Evolutionary conservation across 148 eudicot species (phyloP).

Genomic region (Camellia lanceoleosa): DNA sequence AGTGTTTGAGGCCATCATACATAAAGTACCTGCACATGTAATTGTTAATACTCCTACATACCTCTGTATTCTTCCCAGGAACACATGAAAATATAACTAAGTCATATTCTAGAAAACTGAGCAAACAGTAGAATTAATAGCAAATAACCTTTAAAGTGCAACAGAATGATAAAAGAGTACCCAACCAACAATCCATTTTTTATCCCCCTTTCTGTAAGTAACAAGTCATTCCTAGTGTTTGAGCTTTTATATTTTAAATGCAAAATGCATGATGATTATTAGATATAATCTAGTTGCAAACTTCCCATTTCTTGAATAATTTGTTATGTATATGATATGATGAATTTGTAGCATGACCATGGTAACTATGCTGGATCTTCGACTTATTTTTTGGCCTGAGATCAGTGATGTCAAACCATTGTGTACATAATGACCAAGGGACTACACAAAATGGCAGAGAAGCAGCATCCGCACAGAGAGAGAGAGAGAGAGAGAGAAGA

Average conservation of each 20-base stretch:
- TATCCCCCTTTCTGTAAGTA: not conserved
- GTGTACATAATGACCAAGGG: too few relatives aligned
- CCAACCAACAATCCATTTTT: not conserved
- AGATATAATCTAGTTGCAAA: too few relatives aligned
- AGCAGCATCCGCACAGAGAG: too few relatives aligned
- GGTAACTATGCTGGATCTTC: too few relatives aligned
- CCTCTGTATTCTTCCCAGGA: not conserved
- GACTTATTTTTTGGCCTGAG: too few relatives aligned
- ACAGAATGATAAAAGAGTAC: constrained; percentile 6
- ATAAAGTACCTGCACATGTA: constrained; percentile 70
- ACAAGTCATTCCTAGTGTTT: not conserved
- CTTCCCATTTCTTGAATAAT: too few relatives aligned
- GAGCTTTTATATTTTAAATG: not conserved
- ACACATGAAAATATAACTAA: not conserved
- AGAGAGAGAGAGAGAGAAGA: not conserved
- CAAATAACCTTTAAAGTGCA: not conserved
- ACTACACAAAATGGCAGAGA: too few relatives aligned
- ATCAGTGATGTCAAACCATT: too few relatives aligned
- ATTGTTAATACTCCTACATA: not conserved
- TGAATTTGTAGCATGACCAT: too few relatives aligned
- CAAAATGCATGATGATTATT: too few relatives aligned
- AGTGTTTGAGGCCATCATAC: constrained; percentile 92
- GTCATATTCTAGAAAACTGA: not conserved
- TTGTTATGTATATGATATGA: too few relatives aligned
- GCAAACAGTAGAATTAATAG: not conserved